Base-by-base conservation (phyloP, 1,284 basidiomycete species). In the Singerocomus inundabilis region DNA sequence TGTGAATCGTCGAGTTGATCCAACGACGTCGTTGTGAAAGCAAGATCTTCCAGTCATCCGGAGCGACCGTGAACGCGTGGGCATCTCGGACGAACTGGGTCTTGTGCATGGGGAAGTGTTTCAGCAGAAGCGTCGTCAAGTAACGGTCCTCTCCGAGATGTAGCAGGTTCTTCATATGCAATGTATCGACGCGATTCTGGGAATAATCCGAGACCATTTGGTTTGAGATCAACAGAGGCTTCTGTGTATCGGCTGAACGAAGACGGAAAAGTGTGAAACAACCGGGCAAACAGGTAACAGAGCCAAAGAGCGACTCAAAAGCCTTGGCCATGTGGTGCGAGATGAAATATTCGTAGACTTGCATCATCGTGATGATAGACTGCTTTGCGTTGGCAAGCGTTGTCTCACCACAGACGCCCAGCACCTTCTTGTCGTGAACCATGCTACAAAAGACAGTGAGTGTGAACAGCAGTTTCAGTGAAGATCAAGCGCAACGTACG, bases 1-100 rank as follows among this genome's bases (percentile, higher is more conserved):
- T 99, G 76, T 99, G 96, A 29, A 99, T 86, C 0, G 96, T 99
- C 33, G 94, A 98, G 75, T 99, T 99, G 74, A 99, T 99, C 97
- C 97, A 99, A 62, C 94, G 88, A 75, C 95, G 89, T 74, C 95
- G 86, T 70, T 99, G 96, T 10, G 93, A 97, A n/a, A 99, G 76
- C 57, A 99, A 72, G 39, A 99, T 88, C 66, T 87, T 87, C 92
- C 93, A 98, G 60, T 92, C 88, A 60, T 93, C 91, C 0, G 93
- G 93, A 6, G 93, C 93, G 28, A 96, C 89, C 0, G 92, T 96
- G 66, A 79, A 91, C 1, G 95, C 94, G 66, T 93, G 88, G 1
- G 94, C 94, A 66, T 98, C 95, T 15, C 91, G 84, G 28, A 95
- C 83, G 64, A 98, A 98, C 65, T 94, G 93, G 11, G 94, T 98